A percentile compares a stretch with the other conserved stretches of the same genome.
Conservation (phyloP, 2,329 filamentous ascomycete genomes). For the Colletotrichum horii region DNA sequence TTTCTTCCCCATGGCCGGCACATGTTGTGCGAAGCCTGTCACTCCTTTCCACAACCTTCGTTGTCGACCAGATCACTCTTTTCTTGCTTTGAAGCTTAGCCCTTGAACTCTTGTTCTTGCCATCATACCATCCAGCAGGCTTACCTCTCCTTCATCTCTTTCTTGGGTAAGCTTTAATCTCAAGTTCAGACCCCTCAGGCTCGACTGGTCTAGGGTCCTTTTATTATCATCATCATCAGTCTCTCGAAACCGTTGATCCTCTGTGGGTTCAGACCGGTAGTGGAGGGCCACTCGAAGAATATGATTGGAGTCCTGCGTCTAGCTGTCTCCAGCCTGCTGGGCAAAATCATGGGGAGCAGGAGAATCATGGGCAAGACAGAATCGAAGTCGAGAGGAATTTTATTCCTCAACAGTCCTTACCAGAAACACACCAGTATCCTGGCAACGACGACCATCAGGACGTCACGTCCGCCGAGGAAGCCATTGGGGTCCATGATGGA, state of each 20-base stretch:
- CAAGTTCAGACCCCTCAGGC: constrained; percentile 8
- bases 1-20: constrained; percentile 20
- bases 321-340: constrained; percentile 19
- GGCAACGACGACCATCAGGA: not conserved
- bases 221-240: not conserved
- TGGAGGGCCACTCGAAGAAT: constrained; percentile 21
- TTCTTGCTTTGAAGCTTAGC: not conserved
- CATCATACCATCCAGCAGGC: constrained; percentile 2
- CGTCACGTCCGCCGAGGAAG: not conserved
- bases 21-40: constrained; percentile 16
- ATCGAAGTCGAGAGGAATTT: not conserved
- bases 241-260: constrained; percentile 14
- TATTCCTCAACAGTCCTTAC: not conserved
- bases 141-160: not conserved
- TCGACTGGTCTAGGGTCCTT: constrained; percentile 2
- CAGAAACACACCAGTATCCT: not conserved
- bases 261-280: constrained; percentile 11
- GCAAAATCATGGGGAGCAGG: not conserved
- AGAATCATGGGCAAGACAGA: not conserved
- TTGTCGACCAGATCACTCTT: not conserved
- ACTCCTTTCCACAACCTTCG: not conserved
- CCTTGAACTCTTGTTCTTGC: not conserved
- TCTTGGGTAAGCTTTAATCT: constrained; percentile 14
- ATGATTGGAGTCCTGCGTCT: constrained; percentile 4
- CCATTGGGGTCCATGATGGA: not conserved